Base-by-base conservation (phyloP, 805 yeast species). In the Pichia cephalocereana region DNA sequence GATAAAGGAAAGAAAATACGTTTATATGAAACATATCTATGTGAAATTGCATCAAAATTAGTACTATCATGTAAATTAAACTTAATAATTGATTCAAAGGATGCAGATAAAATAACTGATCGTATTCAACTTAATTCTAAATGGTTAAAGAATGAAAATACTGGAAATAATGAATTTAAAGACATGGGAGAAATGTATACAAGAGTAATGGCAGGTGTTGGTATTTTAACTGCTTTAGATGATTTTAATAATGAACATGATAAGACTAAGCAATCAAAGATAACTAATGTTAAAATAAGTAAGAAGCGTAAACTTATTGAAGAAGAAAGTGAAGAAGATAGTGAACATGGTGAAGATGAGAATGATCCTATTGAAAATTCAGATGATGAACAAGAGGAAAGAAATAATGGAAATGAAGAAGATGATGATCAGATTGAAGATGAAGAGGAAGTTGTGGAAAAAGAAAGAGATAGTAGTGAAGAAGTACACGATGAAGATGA, bases 111-210 rank as follows among this genome's bases (percentile, higher is more conserved):
- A 8, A 26, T 52, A 2, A 32, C 43, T 8, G 15, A 12, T 17
- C 42, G n/a, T 57, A 68, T 54, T 38, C 66, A 38, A 38, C 46
- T 8, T 34, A 66, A 66, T 49, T 49, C 51, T 14, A 43, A 48
- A 7, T 42, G 44, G 0, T 50, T 66, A 28, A 66, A 12, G 18
- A 34, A 34, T 34, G 17, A 34, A 10, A 14, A 34, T 12, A 30
- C 3, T 12, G 37, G 17, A 7, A 32, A 32, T 9, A 12, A 32
- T 32, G 37, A 32, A 12, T 4, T 30, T 30, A 14, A 12, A 4
- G 2, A 15, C 8, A 15, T 34, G 2, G 37, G 37, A 2, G 66
- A 2, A 34, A 44, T 6, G 43, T 61, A 30, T 62, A 46, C 43
- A 40, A 23, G 3, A 14, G 37, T 34, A 14, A 34, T 34, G 37